Evolutionary conservation across 2,329 filamentous ascomycete species (phyloP).

Genomic region (Torrubiella hemipterigena): DNA sequence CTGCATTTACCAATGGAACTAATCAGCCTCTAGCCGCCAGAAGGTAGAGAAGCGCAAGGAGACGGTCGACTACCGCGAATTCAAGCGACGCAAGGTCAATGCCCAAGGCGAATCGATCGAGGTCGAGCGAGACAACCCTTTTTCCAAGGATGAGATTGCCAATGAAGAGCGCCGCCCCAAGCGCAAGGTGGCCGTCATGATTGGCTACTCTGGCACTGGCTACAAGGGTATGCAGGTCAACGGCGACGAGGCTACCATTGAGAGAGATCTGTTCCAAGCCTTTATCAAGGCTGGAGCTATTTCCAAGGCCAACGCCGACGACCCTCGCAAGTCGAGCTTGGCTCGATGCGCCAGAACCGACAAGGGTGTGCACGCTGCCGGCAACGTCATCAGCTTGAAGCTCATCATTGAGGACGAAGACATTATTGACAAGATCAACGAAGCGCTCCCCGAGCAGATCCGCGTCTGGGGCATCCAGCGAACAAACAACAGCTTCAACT

Average conservation of each 20-base stretch:
- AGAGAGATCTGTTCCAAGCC: conserved; percentile 86
- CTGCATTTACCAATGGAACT: conserved; percentile 19
- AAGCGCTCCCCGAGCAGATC: conserved; percentile 73
- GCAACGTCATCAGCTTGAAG: conserved; percentile 90
- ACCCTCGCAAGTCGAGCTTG: conserved; percentile 91
- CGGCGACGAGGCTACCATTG: conserved; percentile 76
- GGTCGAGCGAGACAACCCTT: conserved; percentile 26
- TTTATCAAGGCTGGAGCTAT: conserved; percentile 88
- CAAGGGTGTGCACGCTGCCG: conserved; percentile 93
- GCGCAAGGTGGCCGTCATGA: conserved; percentile 88
- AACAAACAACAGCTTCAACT: conserved; percentile 84
- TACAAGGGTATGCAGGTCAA: conserved; percentile 97
- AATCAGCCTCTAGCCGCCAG: conserved; percentile 22
- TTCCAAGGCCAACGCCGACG: conserved; percentile 90
- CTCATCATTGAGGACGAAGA: conserved; percentile 87
- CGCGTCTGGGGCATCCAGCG: conserved; percentile 88
- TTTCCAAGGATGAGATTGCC: conserved; percentile 70
- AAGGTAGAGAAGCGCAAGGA: conserved; percentile 25
- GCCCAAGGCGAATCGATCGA: conserved; percentile 20
- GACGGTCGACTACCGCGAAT: conserved; percentile 26
- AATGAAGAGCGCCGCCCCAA: conserved; percentile 81
- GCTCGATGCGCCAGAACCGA: conserved; percentile 92
- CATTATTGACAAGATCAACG: conserved; percentile 85
- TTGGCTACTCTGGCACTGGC: conserved; percentile 91
- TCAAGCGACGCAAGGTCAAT: conserved; percentile 28